A percentile compares a stretch with the other conserved stretches of the same genome.
These are phyloP conservation scores for Begonia loranthoides DNA, from an alignment of 306 rosid species.

Conservation along the genomic window DNA sequence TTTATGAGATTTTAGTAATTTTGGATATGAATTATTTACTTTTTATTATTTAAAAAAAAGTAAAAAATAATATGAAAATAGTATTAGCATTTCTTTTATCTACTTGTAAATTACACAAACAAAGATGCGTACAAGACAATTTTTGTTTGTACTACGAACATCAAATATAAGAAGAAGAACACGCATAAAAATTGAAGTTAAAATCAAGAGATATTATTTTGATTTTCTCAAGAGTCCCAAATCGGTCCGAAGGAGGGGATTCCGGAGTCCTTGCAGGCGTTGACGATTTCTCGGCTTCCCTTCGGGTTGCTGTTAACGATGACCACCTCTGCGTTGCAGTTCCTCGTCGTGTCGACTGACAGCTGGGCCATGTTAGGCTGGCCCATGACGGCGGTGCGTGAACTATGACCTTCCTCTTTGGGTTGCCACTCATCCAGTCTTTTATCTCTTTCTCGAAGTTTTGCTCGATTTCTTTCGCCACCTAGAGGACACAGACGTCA, in stretches of 20 bases:
- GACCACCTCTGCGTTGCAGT: constrained; percentile 50
- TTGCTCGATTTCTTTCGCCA: constrained; percentile 49
- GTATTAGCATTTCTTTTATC: too few relatives aligned
- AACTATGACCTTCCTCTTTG: constrained; percentile 35
- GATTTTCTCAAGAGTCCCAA: constrained; percentile 28
- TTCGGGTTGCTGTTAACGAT: constrained; percentile 64
- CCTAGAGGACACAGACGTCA: constrained; percentile 47
- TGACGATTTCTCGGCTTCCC: constrained; percentile 44
- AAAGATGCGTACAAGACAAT: too few relatives aligned
- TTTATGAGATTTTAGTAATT: too few relatives aligned
- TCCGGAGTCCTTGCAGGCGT: constrained; percentile 30
- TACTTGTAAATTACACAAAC: too few relatives aligned
- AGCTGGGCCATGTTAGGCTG: constrained; percentile 47
- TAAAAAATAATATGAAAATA: too few relatives aligned
- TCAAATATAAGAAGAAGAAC: too few relatives aligned
- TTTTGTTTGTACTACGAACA: too few relatives aligned
- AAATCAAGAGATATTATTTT: too few relatives aligned
- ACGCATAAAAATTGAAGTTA: too few relatives aligned
- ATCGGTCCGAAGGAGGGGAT: constrained; percentile 46
- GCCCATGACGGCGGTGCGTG: constrained; percentile 50
- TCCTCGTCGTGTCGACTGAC: constrained; percentile 33
- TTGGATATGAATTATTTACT: too few relatives aligned
- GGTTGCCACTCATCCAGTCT: constrained; percentile 23
- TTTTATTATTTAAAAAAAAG: too few relatives aligned
- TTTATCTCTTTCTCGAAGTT: constrained; percentile 45